Conservation (phyloP, 1,284 basidiomycete genomes). For the Coniophora puteana region DNA sequence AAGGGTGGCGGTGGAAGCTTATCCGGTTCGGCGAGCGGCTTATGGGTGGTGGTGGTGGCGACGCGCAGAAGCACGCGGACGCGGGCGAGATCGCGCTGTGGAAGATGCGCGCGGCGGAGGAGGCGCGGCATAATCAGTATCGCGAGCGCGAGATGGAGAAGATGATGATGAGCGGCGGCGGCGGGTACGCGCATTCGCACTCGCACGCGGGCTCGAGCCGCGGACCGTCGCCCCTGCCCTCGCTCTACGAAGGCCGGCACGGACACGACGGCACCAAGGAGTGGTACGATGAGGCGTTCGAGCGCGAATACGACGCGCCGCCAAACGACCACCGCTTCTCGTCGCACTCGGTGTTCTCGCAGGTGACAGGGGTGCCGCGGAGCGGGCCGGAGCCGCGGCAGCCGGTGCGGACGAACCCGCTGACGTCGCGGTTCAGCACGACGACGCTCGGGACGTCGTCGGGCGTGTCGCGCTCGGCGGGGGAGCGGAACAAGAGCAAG, state of each 20-base stretch:
- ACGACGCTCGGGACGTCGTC: conserved; percentile 34
- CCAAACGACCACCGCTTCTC: conserved; percentile 39
- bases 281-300: too few relatives aligned
- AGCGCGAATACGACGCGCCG: conserved; percentile 17
- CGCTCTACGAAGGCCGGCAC: conserved; percentile 26
- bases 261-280: too few relatives aligned
- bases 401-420: conserved; percentile 50
- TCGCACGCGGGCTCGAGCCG: conserved; percentile 32
- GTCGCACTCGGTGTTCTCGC: conserved; percentile 60
- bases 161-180: too few relatives aligned
- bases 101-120: conserved; percentile 44
- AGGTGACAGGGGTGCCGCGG: conserved; percentile 59
- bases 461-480: too few relatives aligned
- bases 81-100: conserved; percentile 39
- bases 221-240: conserved; percentile 37
- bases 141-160: conserved; percentile 47
- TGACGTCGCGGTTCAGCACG: conserved; percentile 43
- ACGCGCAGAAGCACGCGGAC: conserved; percentile 26
- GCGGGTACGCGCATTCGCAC: conserved; percentile 48
- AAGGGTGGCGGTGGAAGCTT: conserved; percentile 52
- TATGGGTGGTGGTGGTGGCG: conserved; percentile 45
- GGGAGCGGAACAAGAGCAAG: conserved; percentile 20
- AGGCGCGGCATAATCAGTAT: conserved; percentile 41
- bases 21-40: conserved; percentile 52
- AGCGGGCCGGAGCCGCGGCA: conserved; percentile 62